Conservation (phyloP, 305 asterid genomes). For the Fraxinus velutina region DNA sequence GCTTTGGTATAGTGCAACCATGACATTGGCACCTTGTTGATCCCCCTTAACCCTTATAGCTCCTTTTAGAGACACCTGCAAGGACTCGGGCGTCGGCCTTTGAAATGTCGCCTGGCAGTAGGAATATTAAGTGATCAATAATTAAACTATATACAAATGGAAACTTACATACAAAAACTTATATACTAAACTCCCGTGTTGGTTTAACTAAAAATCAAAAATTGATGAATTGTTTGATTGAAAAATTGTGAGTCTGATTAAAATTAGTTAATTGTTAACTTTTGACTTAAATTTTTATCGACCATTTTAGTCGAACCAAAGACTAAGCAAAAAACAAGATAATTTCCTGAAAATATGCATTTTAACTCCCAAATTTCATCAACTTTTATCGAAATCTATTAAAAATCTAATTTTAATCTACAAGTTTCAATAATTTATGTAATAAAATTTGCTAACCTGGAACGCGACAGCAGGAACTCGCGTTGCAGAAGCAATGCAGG, state of each 20-base stretch:
- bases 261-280: no score
- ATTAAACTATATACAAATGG: no score
- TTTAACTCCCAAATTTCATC: background rate
- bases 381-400: no score
- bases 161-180: no score
- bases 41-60: conserved; percentile 56
- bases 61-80: conserved; percentile 62
- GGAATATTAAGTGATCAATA: background rate
- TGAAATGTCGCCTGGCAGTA: conserved; percentile 53
- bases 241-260: no score
- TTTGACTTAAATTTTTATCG: no score
- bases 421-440: background rate
- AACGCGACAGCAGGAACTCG: conserved; percentile 59
- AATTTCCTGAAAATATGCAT: background rate
- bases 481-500: conserved; percentile 52
- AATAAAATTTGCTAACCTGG: conserved; percentile 44
- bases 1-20: conserved; percentile 70
- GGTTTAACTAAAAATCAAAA: background rate
- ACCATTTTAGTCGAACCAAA: no score
- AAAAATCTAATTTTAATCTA: no score
- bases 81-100: conserved; percentile 45
- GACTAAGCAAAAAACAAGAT: background rate
- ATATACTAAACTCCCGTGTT: no score
- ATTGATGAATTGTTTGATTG: no score
- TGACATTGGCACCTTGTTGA: conserved; percentile 39